Percentiles rank a stretch among this genome's conserved stretches.
phyloP scores from a whole-genome alignment of 108 stramenopile genomes.

The Cyclotella sp. region DNA sequence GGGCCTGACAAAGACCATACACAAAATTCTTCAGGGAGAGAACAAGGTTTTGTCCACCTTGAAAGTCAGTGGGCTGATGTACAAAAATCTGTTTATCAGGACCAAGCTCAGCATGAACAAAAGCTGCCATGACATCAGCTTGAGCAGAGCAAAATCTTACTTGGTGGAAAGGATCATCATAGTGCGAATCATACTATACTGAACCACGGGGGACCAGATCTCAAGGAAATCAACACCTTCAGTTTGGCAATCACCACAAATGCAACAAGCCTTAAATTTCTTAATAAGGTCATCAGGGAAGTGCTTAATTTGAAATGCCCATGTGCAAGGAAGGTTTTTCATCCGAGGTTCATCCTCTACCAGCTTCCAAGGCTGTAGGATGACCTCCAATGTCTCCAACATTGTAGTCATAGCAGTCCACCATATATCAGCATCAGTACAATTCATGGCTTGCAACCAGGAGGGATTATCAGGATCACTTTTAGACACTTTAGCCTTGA shows the following conservation, averaged over 20 bases:
- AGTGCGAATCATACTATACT: conserved; percentile 42
- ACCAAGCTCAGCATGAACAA: too few species aligned
- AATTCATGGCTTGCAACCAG: too few species aligned
- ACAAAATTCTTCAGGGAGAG: conserved; percentile 35
- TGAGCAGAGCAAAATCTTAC: background rate
- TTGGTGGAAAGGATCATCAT: conserved; percentile 29
- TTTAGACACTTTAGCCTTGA: too few species aligned
- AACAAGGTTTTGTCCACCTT: background rate
- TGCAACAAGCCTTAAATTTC: conserved; percentile 63
- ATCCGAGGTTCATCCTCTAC: conserved; percentile 7
- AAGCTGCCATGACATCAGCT: too few species aligned
- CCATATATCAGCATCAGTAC: too few species aligned
- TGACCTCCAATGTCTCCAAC: conserved; percentile 14
- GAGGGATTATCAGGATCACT: too few species aligned
- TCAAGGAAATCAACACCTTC: too few species aligned
- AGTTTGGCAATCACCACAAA: conserved; percentile 48
- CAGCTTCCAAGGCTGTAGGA: conserved; percentile 20
- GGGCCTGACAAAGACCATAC: conserved; percentile 43
- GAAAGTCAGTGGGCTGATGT: conserved; percentile 46
- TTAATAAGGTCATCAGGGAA: conserved; percentile 53
- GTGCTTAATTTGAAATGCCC: conserved; percentile 52
- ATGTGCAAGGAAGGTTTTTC: conserved; percentile 46
- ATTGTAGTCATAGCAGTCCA: conserved; percentile 29
- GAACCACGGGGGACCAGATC: too few species aligned
- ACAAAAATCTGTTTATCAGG: conserved; percentile 46